Evolutionary conservation across 768 basidiomycete species (phyloP).

Genomic region (Lactarius akahatsu): DNA sequence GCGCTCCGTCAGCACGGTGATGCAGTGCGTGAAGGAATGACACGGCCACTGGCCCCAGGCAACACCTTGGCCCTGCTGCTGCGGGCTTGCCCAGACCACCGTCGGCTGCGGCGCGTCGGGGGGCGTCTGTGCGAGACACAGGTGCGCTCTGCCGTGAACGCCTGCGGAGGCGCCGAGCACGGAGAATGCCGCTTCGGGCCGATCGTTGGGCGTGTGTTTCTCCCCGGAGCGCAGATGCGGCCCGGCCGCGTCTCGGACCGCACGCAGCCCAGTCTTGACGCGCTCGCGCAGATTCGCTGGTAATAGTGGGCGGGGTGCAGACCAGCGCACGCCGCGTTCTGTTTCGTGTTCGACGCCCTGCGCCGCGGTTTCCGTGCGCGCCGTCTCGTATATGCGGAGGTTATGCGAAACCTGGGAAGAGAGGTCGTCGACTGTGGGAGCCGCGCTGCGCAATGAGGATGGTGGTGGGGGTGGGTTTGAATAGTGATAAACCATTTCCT

Average conservation of each 20-base stretch:
- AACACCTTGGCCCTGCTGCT: background rate
- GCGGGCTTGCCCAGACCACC: slow-evolving; percentile 7
- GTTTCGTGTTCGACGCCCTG: background rate
- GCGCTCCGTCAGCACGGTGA: slow-evolving; percentile 16
- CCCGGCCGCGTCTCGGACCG: background rate
- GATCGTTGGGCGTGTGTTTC: background rate
- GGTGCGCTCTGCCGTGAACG: background rate
- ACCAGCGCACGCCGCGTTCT: background rate
- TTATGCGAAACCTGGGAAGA: background rate
- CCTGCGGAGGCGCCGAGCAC: background rate
- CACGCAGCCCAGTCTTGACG: slow-evolving; percentile 7
- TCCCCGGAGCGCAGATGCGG: background rate
- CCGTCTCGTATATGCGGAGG: background rate
- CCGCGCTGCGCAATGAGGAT: background rate
- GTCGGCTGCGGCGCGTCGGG: background rate
- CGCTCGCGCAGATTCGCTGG: background rate
- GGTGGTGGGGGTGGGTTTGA: background rate
- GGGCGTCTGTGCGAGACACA: background rate
- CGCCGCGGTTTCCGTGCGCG: background rate
- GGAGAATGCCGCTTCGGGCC: slow-evolving; percentile 7
- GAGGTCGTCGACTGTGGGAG: background rate
- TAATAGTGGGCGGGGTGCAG: background rate
- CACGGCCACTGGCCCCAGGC: slow-evolving; percentile 19
- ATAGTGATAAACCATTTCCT: background rate
- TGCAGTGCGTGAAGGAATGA: slow-evolving; percentile 13